These are phyloP conservation scores for Aspergillus pseudonomiae DNA, from an alignment of 2,329 filamentous ascomycete genomes.

Conservation along the genomic window DNA sequence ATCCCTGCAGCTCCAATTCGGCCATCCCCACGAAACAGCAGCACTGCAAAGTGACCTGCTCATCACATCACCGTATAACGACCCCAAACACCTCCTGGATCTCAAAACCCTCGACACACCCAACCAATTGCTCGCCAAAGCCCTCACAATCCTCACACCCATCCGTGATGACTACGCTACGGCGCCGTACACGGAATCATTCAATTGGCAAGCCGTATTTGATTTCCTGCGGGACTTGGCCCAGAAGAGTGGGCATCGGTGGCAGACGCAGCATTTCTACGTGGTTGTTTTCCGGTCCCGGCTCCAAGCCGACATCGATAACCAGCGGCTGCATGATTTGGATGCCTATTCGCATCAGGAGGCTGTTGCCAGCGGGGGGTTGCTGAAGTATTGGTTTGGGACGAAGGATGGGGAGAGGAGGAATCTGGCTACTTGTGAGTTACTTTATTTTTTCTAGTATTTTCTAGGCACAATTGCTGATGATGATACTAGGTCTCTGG, in stretches of 20 bases:
- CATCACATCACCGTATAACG: slow-evolving; percentile 75
- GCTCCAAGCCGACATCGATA: slow-evolving; percentile 68
- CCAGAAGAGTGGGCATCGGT: slow-evolving; percentile 52
- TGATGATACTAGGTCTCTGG: slow-evolving; percentile 62
- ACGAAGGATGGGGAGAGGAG: slow-evolving; percentile 67
- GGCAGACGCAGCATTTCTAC: slow-evolving; percentile 71
- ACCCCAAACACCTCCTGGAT: slow-evolving; percentile 71
- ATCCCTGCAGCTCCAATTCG: slow-evolving; percentile 33
- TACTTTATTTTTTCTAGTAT: no score
- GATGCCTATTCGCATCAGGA: slow-evolving; percentile 81
- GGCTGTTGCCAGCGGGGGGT: slow-evolving; percentile 75
- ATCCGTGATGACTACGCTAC: slow-evolving; percentile 74
- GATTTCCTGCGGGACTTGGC: slow-evolving; percentile 59
- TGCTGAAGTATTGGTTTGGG: slow-evolving; percentile 95
- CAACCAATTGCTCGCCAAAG: slow-evolving; percentile 70
- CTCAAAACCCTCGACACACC: slow-evolving; percentile 67
- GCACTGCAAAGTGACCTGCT: slow-evolving; percentile 43
- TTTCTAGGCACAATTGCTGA: no score
- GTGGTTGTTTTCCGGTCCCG: slow-evolving; percentile 81
- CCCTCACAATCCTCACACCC: slow-evolving; percentile 66
- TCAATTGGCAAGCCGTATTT: slow-evolving; percentile 75
- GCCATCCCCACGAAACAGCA: slow-evolving; percentile 8
- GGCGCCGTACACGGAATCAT: slow-evolving; percentile 69
- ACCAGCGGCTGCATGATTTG: slow-evolving; percentile 68
- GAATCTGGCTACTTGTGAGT: slow-evolving; percentile 80